phyloP scores from a whole-genome alignment of 257 asterid genomes.

The Schizonepeta tenuifolia region DNA sequence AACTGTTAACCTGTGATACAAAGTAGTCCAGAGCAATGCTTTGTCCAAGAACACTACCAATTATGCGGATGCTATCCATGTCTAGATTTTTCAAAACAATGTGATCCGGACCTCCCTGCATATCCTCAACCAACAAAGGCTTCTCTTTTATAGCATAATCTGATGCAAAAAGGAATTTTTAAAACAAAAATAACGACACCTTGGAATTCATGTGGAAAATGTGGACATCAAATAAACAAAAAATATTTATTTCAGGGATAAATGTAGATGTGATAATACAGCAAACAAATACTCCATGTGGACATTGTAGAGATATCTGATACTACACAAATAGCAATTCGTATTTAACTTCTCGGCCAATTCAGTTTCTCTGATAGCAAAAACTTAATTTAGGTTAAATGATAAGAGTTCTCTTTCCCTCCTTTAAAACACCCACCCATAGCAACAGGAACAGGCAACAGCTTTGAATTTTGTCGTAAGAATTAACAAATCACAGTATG shows the following conservation, averaged over 20 bases:
- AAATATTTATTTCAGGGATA: background rate
- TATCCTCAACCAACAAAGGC: constrained; percentile 82
- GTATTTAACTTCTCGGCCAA: background rate
- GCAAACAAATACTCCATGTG: too few relatives aligned
- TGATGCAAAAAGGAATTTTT: constrained; percentile 37
- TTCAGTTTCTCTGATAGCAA: background rate
- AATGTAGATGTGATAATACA: background rate
- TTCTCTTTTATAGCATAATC: constrained; percentile 95
- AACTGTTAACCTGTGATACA: constrained; percentile 83
- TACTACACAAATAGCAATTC: constrained; percentile 1
- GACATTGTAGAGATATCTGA: background rate
- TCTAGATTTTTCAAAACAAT: constrained; percentile 78
- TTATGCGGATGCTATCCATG: constrained; percentile 86
- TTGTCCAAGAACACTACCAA: constrained; percentile 93
- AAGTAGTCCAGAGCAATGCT: constrained; percentile 95
- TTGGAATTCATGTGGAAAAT: constrained; percentile 15
- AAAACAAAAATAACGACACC: background rate
- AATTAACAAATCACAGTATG: background rate
- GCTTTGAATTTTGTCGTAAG: background rate
- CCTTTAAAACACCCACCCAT: constrained; percentile 6
- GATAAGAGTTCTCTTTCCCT: background rate
- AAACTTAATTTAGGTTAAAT: background rate
- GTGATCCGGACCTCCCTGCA: constrained; percentile 93
- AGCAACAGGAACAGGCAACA: background rate
- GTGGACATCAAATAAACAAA: background rate